phyloP scores from a whole-genome alignment of 768 basidiomycete species.

The Mycena venus region DNA sequence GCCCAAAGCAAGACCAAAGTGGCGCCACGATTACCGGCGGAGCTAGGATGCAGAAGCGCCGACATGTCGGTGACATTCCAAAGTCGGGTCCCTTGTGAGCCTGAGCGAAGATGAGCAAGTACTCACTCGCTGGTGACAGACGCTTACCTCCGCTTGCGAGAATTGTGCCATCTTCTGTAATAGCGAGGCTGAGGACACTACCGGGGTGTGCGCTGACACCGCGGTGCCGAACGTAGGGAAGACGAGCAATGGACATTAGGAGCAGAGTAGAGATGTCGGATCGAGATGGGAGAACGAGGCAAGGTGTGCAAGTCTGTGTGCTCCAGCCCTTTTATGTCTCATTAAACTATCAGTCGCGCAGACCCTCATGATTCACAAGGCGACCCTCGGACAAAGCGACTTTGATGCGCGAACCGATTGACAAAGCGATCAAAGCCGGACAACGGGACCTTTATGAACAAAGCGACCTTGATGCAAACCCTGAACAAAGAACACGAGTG shows the following conservation, averaged over 20 bases:
- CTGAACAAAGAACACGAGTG: background rate
- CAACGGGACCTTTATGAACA: too few species aligned
- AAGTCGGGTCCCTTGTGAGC: too few species aligned
- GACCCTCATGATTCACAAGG: background rate
- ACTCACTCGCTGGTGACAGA: background rate
- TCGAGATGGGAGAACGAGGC: too few species aligned
- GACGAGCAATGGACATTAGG: slow-evolving; percentile 1
- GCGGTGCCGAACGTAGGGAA: slow-evolving; percentile 13
- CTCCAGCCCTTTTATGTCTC: too few species aligned
- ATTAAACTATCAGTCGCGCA: too few species aligned
- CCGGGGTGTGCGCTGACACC: background rate
- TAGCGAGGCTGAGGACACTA: background rate
- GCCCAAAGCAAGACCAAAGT: slow-evolving; percentile 8
- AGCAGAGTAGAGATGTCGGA: background rate
- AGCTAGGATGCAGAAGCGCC: background rate
- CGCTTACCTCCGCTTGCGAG: slow-evolving; percentile 22
- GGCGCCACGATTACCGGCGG: background rate
- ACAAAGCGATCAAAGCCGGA: background rate
- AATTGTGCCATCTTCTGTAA: slow-evolving; percentile 9
- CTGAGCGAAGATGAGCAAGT: background rate
- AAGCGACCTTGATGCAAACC: too few species aligned
- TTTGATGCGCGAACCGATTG: background rate
- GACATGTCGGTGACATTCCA: background rate
- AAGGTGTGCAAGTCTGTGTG: too few species aligned
- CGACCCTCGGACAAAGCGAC: background rate